Conservation (phyloP, 192 early-diverging fungal species). For the Linnemannia exigua region DNA sequence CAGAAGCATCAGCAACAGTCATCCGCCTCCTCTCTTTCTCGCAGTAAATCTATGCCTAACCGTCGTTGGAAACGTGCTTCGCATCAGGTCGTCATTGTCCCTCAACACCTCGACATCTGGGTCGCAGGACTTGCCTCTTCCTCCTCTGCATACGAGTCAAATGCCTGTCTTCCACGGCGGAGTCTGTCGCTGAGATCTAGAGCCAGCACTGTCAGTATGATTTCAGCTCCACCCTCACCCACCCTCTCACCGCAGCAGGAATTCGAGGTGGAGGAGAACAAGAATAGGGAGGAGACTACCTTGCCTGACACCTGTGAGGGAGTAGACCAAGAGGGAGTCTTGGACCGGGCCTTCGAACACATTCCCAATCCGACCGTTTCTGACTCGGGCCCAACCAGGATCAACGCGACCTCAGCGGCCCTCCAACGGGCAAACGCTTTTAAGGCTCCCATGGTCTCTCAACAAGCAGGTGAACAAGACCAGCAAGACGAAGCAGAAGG, state of each 20-base stretch:
- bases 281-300: not conserved
- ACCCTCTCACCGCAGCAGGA: not conserved
- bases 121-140: not conserved
- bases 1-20: not conserved
- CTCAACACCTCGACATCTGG: not conserved
- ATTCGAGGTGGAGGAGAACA: not conserved
- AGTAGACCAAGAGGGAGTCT: constrained; percentile 3
- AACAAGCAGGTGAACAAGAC: not conserved
- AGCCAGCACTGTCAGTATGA: not conserved
- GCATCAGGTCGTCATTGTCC: constrained; percentile 2
- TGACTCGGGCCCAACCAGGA: constrained; percentile 8
- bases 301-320: constrained; percentile 8
- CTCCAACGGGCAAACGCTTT: not conserved
- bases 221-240: not conserved
- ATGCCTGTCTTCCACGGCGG: not conserved
- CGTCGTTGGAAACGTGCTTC: constrained; percentile 28
- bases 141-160: not conserved
- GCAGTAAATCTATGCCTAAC: constrained; percentile 43
- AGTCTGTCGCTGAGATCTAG: not conserved
- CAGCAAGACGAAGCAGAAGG: not conserved
- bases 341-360: constrained; percentile 5
- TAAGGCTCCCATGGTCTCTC: not conserved
- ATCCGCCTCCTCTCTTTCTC: constrained; percentile 4
- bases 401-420: not conserved
- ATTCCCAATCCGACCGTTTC: not conserved